phyloP scores from a whole-genome alignment of 805 yeast genomes.

The Metschnikowia proteae region DNA sequence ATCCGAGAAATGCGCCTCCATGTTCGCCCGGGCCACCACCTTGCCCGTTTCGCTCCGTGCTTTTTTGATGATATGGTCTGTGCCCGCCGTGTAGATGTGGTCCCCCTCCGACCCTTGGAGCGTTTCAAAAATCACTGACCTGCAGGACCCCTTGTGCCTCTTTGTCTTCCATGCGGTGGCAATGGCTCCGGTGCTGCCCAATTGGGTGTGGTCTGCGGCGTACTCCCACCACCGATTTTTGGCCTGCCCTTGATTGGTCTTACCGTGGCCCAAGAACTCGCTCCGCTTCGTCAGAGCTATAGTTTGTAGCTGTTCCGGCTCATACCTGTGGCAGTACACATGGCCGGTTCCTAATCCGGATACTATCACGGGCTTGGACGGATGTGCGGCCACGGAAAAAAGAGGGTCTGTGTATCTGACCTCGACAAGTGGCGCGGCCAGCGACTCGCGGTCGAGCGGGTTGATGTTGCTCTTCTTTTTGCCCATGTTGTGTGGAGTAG shows the following conservation, averaged over 20 bases:
- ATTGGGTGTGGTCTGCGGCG: conserved; percentile 24
- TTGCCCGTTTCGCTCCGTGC: conserved; percentile 71
- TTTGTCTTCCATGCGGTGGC: conserved; percentile 73
- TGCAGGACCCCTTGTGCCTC: conserved; percentile 85
- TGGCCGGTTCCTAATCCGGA: conserved; percentile 84
- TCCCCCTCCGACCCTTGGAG: conserved; percentile 44
- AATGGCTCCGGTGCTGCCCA: conserved; percentile 25
- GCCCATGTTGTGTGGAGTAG: conserved; percentile 5
- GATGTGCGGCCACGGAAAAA: conserved; percentile 79
- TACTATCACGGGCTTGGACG: conserved; percentile 57
- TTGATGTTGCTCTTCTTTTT: conserved; percentile 25
- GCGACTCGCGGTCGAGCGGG: conserved; percentile 30
- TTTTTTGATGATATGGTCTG: conserved; percentile 74
- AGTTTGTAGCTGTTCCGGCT: conserved; percentile 44
- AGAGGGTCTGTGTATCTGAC: conserved; percentile 56
- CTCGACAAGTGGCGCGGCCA: conserved; percentile 43
- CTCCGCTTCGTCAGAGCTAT: conserved; percentile 23
- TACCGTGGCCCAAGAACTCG: conserved; percentile 19
- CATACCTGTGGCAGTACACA: conserved; percentile 58
- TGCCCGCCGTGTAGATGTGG: conserved; percentile 65
- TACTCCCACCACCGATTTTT: conserved; percentile 47
- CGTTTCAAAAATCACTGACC: conserved; percentile 66
- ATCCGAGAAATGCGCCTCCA: conserved; percentile 19
- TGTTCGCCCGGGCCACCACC: conserved; percentile 54
- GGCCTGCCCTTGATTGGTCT: conserved; percentile 11